Conservation (phyloP, 1,139 yeast species). For the Kodamaea sp. region DNA sequence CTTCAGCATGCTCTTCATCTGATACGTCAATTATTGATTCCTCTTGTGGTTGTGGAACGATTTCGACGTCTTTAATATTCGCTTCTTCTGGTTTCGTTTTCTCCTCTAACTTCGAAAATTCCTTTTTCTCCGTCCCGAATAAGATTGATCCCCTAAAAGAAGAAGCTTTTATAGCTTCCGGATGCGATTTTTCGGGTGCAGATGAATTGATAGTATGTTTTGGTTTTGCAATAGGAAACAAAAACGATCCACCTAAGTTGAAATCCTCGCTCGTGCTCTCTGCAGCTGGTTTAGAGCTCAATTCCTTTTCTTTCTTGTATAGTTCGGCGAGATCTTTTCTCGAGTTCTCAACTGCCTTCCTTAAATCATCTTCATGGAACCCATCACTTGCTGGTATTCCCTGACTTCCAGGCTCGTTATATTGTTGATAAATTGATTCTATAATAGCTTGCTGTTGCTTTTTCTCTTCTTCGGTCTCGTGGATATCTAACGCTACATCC, state of each 20-base stretch:
- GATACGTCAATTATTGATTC: not conserved
- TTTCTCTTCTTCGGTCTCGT: conserved; percentile 31
- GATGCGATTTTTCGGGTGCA: too few species aligned
- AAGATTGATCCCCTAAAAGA: too few species aligned
- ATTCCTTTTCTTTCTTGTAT: conserved; percentile 20
- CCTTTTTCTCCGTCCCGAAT: too few species aligned
- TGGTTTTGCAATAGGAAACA: too few species aligned
- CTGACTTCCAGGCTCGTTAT: conserved; percentile 14
- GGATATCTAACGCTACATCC: conserved; percentile 21
- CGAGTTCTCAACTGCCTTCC: conserved; percentile 49
- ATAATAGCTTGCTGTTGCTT: conserved; percentile 35
- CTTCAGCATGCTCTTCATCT: too few species aligned
- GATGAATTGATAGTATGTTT: too few species aligned
- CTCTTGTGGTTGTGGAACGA: too few species aligned
- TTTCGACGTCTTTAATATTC: too few species aligned
- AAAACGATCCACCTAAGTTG: conserved; percentile 9
- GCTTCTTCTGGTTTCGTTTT: too few species aligned
- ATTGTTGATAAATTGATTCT: conserved; percentile 39
- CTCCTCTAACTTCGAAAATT: too few species aligned
- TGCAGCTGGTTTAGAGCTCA: conserved; percentile 1
- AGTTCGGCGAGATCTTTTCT: conserved; percentile 33
- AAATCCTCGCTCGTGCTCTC: not conserved
- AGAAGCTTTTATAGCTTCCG: too few species aligned
- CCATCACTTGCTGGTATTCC: conserved; percentile 9
- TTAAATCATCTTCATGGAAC: conserved; percentile 37